Evolutionary conservation across 2,329 filamentous ascomycete species (phyloP).

Genomic region (Hypoxylon sp.): DNA sequence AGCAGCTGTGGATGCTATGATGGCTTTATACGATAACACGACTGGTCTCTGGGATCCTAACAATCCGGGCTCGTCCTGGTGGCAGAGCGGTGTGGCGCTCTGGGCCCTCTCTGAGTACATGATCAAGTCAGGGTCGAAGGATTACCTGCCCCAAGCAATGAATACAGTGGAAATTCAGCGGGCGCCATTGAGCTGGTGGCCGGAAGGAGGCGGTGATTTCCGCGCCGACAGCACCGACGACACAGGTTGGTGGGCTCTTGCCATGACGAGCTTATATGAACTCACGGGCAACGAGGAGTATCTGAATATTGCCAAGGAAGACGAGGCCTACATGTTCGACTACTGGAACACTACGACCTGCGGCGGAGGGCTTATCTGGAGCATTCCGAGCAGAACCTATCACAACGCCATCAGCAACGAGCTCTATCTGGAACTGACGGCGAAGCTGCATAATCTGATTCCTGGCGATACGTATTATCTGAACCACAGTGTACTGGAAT

Average conservation of each 20-base stretch:
- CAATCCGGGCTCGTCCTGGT: slow-evolving; percentile 59
- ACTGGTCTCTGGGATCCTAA: slow-evolving; percentile 56
- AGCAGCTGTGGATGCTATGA: slow-evolving; percentile 56
- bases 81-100: slow-evolving; percentile 58
- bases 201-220: slow-evolving; percentile 57
- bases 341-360: slow-evolving; percentile 61
- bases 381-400: slow-evolving; percentile 58
- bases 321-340: slow-evolving; percentile 64
- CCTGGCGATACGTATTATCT: slow-evolving; percentile 55
- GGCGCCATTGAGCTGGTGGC: slow-evolving; percentile 55
- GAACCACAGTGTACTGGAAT: slow-evolving; percentile 59
- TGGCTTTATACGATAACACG: slow-evolving; percentile 54
- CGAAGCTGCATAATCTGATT: slow-evolving; percentile 61
- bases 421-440: slow-evolving; percentile 61
- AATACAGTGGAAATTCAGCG: slow-evolving; percentile 56
- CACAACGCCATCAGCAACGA: slow-evolving; percentile 65
- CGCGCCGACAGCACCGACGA: slow-evolving; percentile 61
- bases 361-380: slow-evolving; percentile 62
- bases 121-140: slow-evolving; percentile 49
- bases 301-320: slow-evolving; percentile 60
- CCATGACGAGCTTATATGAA: slow-evolving; percentile 64
- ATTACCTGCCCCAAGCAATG: slow-evolving; percentile 53
- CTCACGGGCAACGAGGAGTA: slow-evolving; percentile 62
- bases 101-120: slow-evolving; percentile 57
- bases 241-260: slow-evolving; percentile 68